These are phyloP conservation scores for Phytophthora sojae DNA, from an alignment of 352 stramenopile genomes.

Conservation along the genomic window DNA sequence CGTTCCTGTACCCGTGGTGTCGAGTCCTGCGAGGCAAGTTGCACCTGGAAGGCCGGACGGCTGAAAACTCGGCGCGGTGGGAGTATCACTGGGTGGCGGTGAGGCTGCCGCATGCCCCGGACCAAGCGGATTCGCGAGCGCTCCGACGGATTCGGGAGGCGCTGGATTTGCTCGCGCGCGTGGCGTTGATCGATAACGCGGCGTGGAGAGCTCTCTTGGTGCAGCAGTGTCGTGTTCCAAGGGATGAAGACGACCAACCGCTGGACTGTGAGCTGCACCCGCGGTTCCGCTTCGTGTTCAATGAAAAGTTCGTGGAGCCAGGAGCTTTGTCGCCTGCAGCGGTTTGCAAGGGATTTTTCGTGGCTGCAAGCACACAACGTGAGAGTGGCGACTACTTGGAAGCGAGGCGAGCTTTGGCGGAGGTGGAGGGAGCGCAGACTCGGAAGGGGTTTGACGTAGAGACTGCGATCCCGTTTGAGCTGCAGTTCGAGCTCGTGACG, in stretches of 20 bases:
- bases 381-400: slow-evolving; percentile 29
- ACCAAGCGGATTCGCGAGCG: slow-evolving; percentile 6
- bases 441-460: not conserved
- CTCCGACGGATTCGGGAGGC: slow-evolving; percentile 38
- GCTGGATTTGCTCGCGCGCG: slow-evolving; percentile 46
- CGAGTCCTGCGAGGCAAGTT: slow-evolving; percentile 29
- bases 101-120: slow-evolving; percentile 26
- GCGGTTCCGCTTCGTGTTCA: slow-evolving; percentile 44
- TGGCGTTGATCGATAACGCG: slow-evolving; percentile 38
- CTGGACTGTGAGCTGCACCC: slow-evolving; percentile 40
- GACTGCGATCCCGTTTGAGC: slow-evolving; percentile 16
- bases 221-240: slow-evolving; percentile 44
- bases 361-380: not conserved
- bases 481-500: slow-evolving; percentile 37
- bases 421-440: slow-evolving; percentile 6
- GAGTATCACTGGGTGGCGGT: slow-evolving; percentile 44
- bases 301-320: slow-evolving; percentile 36
- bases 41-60: slow-evolving; percentile 32
- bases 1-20: slow-evolving; percentile 43
- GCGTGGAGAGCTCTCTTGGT: slow-evolving; percentile 45
- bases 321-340: slow-evolving; percentile 32
- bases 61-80: slow-evolving; percentile 39
- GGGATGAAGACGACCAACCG: slow-evolving; percentile 36
- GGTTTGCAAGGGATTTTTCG: slow-evolving; percentile 33
- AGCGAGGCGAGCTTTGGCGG: slow-evolving; percentile 17